These are phyloP conservation scores for Dalbergia oliveri DNA, from an alignment of 306 rosid genomes.

Conservation along the genomic window DNA sequence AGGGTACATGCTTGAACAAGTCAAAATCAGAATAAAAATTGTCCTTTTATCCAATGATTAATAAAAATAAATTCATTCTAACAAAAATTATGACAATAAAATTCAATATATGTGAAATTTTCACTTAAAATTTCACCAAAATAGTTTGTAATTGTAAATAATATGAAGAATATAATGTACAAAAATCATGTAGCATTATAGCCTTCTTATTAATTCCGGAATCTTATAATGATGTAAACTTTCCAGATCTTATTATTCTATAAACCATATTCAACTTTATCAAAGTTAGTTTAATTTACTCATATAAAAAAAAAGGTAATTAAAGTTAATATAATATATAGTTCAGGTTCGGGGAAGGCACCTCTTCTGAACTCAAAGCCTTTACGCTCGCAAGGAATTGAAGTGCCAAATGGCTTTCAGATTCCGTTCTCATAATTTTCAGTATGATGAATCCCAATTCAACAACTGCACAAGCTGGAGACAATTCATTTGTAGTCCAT, in stretches of 20 bases:
- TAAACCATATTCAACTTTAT: constrained; percentile 1
- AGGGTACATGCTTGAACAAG: too few relatives aligned
- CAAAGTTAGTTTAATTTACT: background rate
- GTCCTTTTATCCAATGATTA: too few relatives aligned
- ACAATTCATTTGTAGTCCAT: background rate
- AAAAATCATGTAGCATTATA: background rate
- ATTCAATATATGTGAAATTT: too few relatives aligned
- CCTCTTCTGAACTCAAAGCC: background rate
- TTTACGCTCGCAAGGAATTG: background rate
- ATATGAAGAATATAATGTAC: too few relatives aligned
- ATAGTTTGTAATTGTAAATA: background rate
- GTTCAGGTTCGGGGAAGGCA: background rate
- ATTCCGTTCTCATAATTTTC: background rate
- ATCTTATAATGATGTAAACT: background rate
- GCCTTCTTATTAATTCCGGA: background rate
- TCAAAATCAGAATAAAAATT: too few relatives aligned
- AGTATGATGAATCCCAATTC: background rate
- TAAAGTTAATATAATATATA: too few relatives aligned
- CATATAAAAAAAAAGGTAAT: too few relatives aligned
- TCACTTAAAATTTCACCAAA: too few relatives aligned
- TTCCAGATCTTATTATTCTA: background rate
- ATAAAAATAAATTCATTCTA: too few relatives aligned
- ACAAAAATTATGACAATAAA: too few relatives aligned
- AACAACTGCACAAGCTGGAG: background rate
- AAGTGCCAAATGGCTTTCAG: constrained; percentile 10